Evolutionary conservation across 345 rosid species (phyloP), one percentile per base, ranked within the genome.

Genomic region (Linum usitatissimum): DNA sequence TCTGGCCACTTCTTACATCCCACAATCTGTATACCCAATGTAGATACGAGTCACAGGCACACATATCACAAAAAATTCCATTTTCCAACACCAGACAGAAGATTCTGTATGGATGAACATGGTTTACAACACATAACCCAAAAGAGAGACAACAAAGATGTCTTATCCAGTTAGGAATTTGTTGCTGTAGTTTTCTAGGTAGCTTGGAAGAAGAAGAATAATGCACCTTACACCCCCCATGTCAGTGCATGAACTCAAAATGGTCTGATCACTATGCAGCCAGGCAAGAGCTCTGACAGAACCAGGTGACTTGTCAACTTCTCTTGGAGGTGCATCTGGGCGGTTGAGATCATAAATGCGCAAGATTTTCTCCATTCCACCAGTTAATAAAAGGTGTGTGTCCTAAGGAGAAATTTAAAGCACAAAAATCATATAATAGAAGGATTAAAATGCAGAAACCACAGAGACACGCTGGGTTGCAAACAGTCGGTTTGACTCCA

Each of bases 201-300:
- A n/a, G 18, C 12, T 19, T 55, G 13, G 18, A 55, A 10, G 18
- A 55, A 6, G 28, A 60, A 40, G 18, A 15, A 38, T 18, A 31
- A 28, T 61, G 63, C 80, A 94, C 96, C 99, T 90, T 68, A 90
- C 91, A 62, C 96, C 92, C 64, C 94, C 87, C 10, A 84, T 81
- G 68, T 90, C 95, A 74, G 86, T 71, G 68, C 93, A 94, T 62
- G 99, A 83, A 77, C 99, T 87, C 64, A 93, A 66, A 63, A 93
- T 87, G 56, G 99, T 90, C 79, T 87, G 91, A 73, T 93, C 97
- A 73, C 89, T 82, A 69, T 93, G 99, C 77, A 93, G 93, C 99
- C 99, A 93, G 6, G 91, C 82, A 31, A 82, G 87, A 30, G 96
- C 84, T 78, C 97, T 79, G 38, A 93, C 79, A 57, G 96, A 90